These are phyloP conservation scores for Myxozyma mucilagina DNA, from an alignment of 805 yeast genomes.

Conservation along the genomic window DNA sequence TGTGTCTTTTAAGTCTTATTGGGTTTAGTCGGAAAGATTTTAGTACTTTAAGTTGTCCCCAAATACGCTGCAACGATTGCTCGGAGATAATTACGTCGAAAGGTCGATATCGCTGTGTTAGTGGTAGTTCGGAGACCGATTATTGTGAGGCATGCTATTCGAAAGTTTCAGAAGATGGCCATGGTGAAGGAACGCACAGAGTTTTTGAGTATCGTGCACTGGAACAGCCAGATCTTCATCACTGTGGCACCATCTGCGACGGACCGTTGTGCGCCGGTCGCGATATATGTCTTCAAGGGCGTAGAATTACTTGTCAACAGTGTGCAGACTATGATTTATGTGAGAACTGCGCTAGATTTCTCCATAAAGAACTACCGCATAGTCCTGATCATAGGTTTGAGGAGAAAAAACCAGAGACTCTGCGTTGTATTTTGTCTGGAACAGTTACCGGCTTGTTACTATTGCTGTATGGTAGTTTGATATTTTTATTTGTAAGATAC, in stretches of 20 bases:
- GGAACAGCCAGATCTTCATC: background rate
- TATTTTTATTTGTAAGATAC: background rate
- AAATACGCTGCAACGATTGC: conserved; percentile 1
- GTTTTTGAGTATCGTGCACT: background rate
- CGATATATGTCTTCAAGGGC: background rate
- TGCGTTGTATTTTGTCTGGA: background rate
- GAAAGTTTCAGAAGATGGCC: background rate
- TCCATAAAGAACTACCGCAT: background rate
- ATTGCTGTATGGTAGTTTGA: background rate
- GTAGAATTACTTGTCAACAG: background rate
- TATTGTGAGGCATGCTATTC: background rate
- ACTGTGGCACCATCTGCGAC: conserved; percentile 1
- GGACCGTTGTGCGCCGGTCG: conserved; percentile 1
- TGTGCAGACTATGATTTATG: conserved; percentile 1
- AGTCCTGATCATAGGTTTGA: background rate
- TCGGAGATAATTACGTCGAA: background rate
- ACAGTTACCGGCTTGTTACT: background rate
- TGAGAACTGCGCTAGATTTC: conserved; percentile 2
- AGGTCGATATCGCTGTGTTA: background rate
- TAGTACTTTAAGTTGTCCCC: background rate
- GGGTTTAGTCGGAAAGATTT: background rate
- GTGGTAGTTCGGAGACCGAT: background rate
- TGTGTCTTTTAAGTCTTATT: background rate
- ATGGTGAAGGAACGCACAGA: background rate
- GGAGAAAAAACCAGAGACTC: background rate